These are phyloP conservation scores for Gypsophila paniculata DNA, from an alignment of 179 eudicot species.

Conservation along the genomic window DNA sequence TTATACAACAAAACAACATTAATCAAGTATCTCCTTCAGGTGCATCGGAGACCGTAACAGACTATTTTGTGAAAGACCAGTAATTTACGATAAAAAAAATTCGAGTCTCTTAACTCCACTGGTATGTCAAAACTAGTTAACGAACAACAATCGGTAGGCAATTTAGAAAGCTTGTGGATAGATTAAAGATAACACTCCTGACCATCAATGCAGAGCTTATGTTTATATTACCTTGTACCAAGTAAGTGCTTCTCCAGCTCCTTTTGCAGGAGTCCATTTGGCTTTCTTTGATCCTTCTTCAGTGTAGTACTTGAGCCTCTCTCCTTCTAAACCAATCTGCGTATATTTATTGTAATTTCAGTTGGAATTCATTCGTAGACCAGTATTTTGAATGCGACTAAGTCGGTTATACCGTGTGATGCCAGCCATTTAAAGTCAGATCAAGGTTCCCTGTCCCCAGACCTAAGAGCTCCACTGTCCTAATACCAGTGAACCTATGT, in stretches of 20 bases:
- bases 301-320: constrained; percentile 42
- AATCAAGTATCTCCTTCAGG: too few species aligned
- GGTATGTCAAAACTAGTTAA: too few species aligned
- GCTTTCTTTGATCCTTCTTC: constrained; percentile 56
- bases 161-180: too few species aligned
- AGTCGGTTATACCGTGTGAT: constrained; percentile 47
- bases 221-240: constrained; percentile 75
- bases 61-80: too few species aligned
- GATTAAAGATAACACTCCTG: too few species aligned
- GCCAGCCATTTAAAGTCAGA: constrained; percentile 58
- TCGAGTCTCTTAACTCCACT: too few species aligned
- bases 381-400: background rate
- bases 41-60: too few species aligned
- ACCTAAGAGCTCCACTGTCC: constrained; percentile 58
- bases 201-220: background rate
- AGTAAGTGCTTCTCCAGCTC: constrained; percentile 38
- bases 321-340: constrained; percentile 71
- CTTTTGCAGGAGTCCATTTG: constrained; percentile 48
- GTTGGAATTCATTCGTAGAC: background rate
- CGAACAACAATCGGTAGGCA: too few species aligned
- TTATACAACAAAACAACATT: background rate
- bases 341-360: background rate
- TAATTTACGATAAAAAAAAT: too few species aligned
- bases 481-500: constrained; percentile 63
- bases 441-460: constrained; percentile 77